These are phyloP conservation scores for Sphagnum tenellum DNA, from an alignment of 225 moss, liverwort and hornwort species.

Conservation along the genomic window DNA sequence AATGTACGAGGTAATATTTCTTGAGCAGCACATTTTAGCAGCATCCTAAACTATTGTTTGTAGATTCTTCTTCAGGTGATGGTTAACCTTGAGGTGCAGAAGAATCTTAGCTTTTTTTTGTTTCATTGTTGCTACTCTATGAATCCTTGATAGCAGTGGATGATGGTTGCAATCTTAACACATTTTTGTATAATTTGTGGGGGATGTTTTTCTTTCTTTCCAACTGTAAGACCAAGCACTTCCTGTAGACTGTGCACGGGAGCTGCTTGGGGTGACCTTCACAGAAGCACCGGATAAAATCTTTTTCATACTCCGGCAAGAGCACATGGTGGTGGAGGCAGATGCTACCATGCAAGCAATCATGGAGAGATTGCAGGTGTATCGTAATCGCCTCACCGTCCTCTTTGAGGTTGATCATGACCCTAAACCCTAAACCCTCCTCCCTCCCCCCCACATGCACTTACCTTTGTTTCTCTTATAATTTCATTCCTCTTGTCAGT, in stretches of 20 bases:
- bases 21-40: neutral
- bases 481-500: too few relatives aligned
- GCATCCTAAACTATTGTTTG: too few relatives aligned
- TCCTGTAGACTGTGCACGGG: constrained; percentile 64
- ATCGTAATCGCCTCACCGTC: constrained; percentile 78
- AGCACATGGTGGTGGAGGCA: constrained; percentile 96
- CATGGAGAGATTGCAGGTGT: constrained; percentile 89
- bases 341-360: constrained; percentile 82
- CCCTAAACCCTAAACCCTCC: too few relatives aligned
- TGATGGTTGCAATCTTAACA: neutral
- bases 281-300: constrained; percentile 69
- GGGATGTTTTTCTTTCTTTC: neutral
- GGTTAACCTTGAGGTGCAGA: neutral
- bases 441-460: too few relatives aligned
- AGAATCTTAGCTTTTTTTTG: neutral
- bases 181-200: neutral
- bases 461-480: too few relatives aligned
- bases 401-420: constrained; percentile 52
- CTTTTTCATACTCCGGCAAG: constrained; percentile 65
- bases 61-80: too few relatives aligned
- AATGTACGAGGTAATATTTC: constrained; percentile 55
- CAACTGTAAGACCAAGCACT: constrained; percentile 25
- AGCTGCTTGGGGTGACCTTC: constrained; percentile 73
- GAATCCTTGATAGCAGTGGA: neutral
- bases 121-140: neutral